Evolutionary conservation across 1,284 basidiomycete species (phyloP), one percentile per base, ranked within the genome.

Genomic region (Microbotryum intermedium): DNA sequence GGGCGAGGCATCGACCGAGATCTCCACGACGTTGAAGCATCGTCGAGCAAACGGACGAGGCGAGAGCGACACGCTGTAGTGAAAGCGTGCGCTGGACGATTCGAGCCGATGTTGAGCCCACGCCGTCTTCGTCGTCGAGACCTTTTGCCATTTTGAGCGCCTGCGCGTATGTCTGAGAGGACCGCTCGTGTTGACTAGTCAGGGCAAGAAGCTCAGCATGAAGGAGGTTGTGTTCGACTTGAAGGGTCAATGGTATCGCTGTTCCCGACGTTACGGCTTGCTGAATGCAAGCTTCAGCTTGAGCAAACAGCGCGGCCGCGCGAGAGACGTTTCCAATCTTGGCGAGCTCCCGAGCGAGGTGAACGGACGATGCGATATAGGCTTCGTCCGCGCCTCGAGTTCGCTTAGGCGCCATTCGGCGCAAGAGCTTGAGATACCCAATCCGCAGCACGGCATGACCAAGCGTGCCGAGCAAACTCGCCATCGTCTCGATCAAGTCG

Each of bases 271-370:
- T 66, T 2, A 65, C 26, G 25, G 83, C 80, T 25, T 81, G 78
- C 2, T 58, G 77, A 23, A 83, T 74, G 8, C 78, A 68, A 34
- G 77, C 78, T 20, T 82, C 74, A 2, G 80, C 79, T 54, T 82
- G 82, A 10, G 76, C 77, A 68, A 88, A 86, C 18, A 90, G 79
- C 1, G 75, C 73, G 0, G 76, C 77, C 0, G 89, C 88, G 46
- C 85, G 81, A 50, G 81, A 80, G 1, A 77, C 75, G 73, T 86
- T 88, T 3, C 91, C 90, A 1, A 94, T 79, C 50, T 80, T 81
- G 43, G 84, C 76, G 69, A 90, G 90, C 70, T 90, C 86, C 50
- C 83, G 79, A 0, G 86, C 90, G 2, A 93, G 79, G 34, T 84
- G 82, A 2, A 84, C 76, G 1, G 86, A 88, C 1, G 82, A 76